phyloP scores from a whole-genome alignment of 164 flowering plant species.

The Magnolia changhungtana region DNA sequence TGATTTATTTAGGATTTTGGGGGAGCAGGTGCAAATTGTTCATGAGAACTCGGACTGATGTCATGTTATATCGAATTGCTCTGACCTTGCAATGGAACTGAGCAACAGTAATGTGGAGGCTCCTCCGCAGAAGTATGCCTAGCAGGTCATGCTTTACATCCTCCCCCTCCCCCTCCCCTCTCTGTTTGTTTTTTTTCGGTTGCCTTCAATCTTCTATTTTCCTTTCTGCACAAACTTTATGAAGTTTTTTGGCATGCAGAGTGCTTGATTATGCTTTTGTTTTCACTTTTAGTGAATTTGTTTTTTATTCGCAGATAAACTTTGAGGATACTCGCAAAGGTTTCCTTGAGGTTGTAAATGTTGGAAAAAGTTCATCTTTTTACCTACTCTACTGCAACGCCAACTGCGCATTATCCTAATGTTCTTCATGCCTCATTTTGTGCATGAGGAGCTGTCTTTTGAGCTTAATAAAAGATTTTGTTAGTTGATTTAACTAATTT shows the following conservation, averaged over 20 bases:
- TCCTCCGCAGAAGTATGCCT: slow-evolving; percentile 85
- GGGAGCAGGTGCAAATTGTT: slow-evolving; percentile 95
- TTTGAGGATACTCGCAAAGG: too few species aligned
- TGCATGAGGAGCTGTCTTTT: too few species aligned
- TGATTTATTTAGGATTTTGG: slow-evolving; percentile 92
- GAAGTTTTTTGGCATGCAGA: not conserved
- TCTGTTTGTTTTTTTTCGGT: too few species aligned
- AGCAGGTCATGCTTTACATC: slow-evolving; percentile 51
- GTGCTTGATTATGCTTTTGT: not conserved
- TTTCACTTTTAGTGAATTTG: not conserved
- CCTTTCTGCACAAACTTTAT: not conserved
- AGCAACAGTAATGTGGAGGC: slow-evolving; percentile 82
- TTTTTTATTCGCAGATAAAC: too few species aligned
- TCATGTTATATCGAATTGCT: slow-evolving; percentile 93
- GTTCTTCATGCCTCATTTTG: too few species aligned
- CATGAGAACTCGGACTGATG: slow-evolving; percentile 95
- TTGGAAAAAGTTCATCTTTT: too few species aligned
- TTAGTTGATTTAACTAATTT: too few species aligned
- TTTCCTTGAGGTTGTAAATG: too few species aligned
- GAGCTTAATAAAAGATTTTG: too few species aligned
- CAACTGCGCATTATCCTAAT: too few species aligned
- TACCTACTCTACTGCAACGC: too few species aligned
- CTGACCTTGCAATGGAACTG: slow-evolving; percentile 93
- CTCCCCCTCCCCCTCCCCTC: not conserved
- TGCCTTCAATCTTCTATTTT: too few species aligned